Conservation (phyloP, 495 filamentous ascomycete species). For the Terfezia boudieri region DNA sequence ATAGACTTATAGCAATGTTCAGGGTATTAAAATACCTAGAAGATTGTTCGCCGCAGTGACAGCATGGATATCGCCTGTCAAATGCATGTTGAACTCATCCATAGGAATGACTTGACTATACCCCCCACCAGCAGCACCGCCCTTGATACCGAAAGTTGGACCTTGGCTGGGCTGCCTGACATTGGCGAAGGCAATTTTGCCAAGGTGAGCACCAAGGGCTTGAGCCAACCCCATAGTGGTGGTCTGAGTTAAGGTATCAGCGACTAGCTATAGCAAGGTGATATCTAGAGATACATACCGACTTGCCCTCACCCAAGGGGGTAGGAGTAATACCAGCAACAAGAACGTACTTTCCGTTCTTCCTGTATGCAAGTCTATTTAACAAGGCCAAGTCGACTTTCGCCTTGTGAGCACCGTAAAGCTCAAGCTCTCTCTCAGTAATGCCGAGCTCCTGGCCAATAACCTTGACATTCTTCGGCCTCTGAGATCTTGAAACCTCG, state of each 20-base stretch:
- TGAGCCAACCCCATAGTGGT: constrained; percentile 94
- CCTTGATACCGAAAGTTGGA: constrained; percentile 96
- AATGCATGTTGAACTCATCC: constrained; percentile 97
- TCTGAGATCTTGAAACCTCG: constrained; percentile 68
- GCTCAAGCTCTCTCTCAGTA: constrained; percentile 63
- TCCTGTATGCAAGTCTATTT: constrained; percentile 63
- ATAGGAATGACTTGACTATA: constrained; percentile 99
- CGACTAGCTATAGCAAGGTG: neutral
- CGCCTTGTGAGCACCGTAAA: constrained; percentile 83
- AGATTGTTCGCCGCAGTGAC: constrained; percentile 95
- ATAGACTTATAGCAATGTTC: neutral
- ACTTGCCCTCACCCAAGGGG: constrained; percentile 94
- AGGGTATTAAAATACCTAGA: constrained; percentile 23
- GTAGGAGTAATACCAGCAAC: constrained; percentile 93
- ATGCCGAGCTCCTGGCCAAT: constrained; percentile 78
- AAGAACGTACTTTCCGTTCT: constrained; percentile 72
- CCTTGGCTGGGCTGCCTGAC: constrained; percentile 93
- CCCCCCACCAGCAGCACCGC: constrained; percentile 85
- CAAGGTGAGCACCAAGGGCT: constrained; percentile 76
- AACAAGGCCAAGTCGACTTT: constrained; percentile 71
- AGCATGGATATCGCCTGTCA: constrained; percentile 95
- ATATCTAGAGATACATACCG: constrained; percentile 14
- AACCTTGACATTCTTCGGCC: constrained; percentile 66
- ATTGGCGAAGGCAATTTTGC: constrained; percentile 77
- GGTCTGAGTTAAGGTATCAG: constrained; percentile 26